Base-by-base conservation (phyloP, 768 basidiomycete species). In the Termitomyces sp. region DNA sequence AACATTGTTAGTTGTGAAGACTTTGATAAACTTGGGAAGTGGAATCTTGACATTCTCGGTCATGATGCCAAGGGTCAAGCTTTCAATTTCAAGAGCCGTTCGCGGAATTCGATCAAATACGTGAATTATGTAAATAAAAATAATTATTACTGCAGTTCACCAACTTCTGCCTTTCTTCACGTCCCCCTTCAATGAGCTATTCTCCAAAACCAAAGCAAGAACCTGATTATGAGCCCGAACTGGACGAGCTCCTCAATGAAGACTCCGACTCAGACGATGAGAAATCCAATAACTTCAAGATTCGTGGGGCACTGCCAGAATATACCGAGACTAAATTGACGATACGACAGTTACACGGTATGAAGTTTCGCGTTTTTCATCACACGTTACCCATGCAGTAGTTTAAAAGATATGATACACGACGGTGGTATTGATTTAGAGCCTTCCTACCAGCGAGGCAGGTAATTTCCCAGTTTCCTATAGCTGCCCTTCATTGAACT, bases 401-500 rank as follows among this genome's bases (percentile, higher is more conserved):
- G 54, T 12, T 45, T 31, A 28, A 36, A 55, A 89, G 87, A 69
- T 9, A 74, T 81, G 34, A 88, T 90, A 57, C 87, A 89, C 66
- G 80, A 86, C 36, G 87, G 87, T 5, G 71, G 70, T 0, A 87
- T 92, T 54, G 86, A 91, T 66, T 71, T 92, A 26, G 80, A 83
- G 53, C 88, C 90, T 0, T 72, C 81, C 20, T 90, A 90, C 66
- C 88, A 90, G 66, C 75, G 88, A 77, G 88, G 88, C 84, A 54
- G 56, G 75, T 64, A 1, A 20, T 49, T 9, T 36, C 22, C 13
- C 33, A 7, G 41, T 16, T 39, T 12, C 22, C 41, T 0, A 29
- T 37, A 20, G 29, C 22, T 51, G 18, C 45, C 9, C 29, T 36
- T 36, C 48, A 29, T 10, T 31, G 42, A 53, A 44, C 33, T 37